These are phyloP conservation scores for Cerioporus squamosus DNA, from an alignment of 1,284 basidiomycete genomes.

Conservation along the genomic window DNA sequence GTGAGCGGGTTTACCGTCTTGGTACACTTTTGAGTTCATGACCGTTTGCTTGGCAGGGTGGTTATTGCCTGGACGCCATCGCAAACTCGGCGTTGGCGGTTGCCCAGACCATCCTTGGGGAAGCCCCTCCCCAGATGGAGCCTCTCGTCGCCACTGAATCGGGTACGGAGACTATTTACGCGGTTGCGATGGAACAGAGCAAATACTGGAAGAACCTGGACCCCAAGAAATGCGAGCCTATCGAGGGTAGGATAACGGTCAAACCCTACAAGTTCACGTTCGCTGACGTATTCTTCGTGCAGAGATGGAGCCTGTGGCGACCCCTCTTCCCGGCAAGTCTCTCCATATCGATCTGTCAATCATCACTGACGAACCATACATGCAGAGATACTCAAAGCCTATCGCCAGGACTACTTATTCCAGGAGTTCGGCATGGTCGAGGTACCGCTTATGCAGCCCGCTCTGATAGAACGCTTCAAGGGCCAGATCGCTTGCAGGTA, in stretches of 20 bases:
- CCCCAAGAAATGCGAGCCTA: conserved; percentile 78
- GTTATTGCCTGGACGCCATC: conserved; percentile 93
- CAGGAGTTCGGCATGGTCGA: conserved; percentile 76
- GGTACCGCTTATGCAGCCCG: conserved; percentile 73
- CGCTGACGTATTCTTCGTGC: conserved; percentile 7
- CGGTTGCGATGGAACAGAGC: conserved; percentile 86
- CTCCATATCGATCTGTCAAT: too few relatives aligned
- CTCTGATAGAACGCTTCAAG: conserved; percentile 71
- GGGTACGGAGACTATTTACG: conserved; percentile 86
- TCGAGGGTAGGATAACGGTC: conserved; percentile 55
- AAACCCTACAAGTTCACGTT: not conserved
- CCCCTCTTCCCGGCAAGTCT: conserved; percentile 65
- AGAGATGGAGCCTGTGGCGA: conserved; percentile 63
- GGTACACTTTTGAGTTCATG: not conserved
- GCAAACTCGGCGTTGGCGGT: conserved; percentile 89
- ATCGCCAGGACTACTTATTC: conserved; percentile 82
- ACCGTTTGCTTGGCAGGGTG: conserved; percentile 65
- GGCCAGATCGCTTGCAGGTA: conserved; percentile 88
- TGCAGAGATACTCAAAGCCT: conserved; percentile 80
- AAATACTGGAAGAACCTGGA: conserved; percentile 90
- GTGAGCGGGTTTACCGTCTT: conserved; percentile 55
- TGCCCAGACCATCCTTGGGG: conserved; percentile 83
- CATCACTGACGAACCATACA: not conserved
- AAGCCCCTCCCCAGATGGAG: conserved; percentile 77
- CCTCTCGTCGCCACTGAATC: conserved; percentile 74